Evolutionary conservation across 306 rosid species (phyloP), one percentile per base, ranked within the genome.

Genomic region (Hippophae tibetana): DNA sequence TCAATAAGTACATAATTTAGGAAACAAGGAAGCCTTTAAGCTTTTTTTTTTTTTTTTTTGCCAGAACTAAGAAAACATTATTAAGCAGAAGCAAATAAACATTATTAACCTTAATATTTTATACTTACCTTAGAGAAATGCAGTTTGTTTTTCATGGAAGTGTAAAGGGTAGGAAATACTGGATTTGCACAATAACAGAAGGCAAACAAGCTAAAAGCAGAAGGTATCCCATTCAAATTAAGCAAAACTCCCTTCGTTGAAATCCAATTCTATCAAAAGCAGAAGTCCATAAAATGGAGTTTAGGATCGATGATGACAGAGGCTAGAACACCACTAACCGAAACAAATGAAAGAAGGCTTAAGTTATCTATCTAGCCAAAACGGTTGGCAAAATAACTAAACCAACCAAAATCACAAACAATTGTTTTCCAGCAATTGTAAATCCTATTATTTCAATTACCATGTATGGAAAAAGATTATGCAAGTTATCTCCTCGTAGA

Each of bases 181-280:
- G 98, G 93, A 69, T 92, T 96, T 0, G 92, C 92, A 61, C 95
- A 85, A 11, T 81, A 87, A 61, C 95, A 92, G 27, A 92, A 85
- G 23, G 89, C 84, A 50, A 63, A 87, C 43, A 67, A 66, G 76
- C 92, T 85, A 58, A 85, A 66, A 13, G 95, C 67, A 5, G 83
- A 81, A 1, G 92, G 95, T 49, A 83, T 57, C 0, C 96, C 96
- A 44, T 49, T 69, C 92, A 74, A 85, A 41, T 78, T 71, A 6
- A 92, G 2, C 6, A 76, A 60, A 26, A 56, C 61, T 3, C 96
- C 93, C 61, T 72, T 12, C 67, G 70, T 57, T 75, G 72, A 63
- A 85, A 78, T 26, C 85, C 93, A 27, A 81, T 58, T 64, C 78
- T 93, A 63, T 78, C 92, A 38, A 75, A 61, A 5, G 78, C 56